Conservation (phyloP, 352 stramenopile genomes). For the Phytophthora pinifolia region DNA sequence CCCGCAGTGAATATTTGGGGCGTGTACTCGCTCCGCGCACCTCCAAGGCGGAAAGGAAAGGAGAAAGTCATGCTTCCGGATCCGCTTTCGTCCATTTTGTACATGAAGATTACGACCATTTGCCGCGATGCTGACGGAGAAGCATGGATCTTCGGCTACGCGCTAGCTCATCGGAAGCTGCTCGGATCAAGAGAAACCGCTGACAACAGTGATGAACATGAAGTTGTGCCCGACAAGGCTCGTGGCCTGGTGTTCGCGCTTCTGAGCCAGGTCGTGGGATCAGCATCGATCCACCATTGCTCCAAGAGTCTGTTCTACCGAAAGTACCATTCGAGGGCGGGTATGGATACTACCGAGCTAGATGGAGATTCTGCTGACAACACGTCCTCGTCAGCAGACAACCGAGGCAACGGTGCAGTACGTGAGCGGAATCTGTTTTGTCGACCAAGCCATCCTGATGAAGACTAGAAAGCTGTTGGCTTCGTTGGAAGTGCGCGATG, state of each 20-base stretch:
- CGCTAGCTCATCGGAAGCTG: constrained; percentile 17
- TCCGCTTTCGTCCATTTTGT: constrained; percentile 23
- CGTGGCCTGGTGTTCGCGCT: constrained; percentile 27
- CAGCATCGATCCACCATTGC: constrained; percentile 29
- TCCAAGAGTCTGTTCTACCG: constrained; percentile 27
- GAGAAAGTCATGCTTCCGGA: constrained; percentile 22
- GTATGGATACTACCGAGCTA: neutral
- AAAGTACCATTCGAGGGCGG: constrained; percentile 15
- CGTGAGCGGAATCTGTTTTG: constrained; percentile 26
- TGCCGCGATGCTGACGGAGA: constrained; percentile 30
- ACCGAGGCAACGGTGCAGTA: neutral
- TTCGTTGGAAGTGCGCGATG: too few species aligned
- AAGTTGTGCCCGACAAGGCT: constrained; percentile 19
- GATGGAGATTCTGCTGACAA: too few species aligned
- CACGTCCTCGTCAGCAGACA: constrained; percentile 1
- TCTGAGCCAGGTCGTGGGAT: constrained; percentile 23
- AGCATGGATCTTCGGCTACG: constrained; percentile 30
- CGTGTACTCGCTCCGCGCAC: constrained; percentile 21
- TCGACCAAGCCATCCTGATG: constrained; percentile 12
- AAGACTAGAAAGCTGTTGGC: neutral
- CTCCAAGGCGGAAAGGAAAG: constrained; percentile 11
- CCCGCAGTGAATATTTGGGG: constrained; percentile 37
- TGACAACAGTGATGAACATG: constrained; percentile 18
- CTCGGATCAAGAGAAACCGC: neutral
- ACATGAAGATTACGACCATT: constrained; percentile 27